Base-by-base conservation (phyloP, 805 yeast species). In the Metschnikowia gelsemii region DNA sequence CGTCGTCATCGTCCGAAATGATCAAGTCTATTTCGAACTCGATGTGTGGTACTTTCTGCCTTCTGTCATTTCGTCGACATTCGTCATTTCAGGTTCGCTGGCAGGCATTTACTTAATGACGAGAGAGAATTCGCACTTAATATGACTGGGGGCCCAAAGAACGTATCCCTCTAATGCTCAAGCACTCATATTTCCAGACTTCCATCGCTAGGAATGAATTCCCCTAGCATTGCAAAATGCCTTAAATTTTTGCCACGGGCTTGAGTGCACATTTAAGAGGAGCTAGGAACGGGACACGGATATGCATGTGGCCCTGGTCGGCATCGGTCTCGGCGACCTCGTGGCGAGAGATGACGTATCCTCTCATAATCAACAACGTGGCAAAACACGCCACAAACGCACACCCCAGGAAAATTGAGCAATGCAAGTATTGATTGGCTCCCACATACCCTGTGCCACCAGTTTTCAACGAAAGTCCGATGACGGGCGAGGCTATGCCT, bases 361-460 rank as follows among this genome's bases (percentile, higher is more conserved):
- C 83, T 55, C 87, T 66, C 40, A 79, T 51, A 2, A 76, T 24
- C 39, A 73, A 58, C 30, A 78, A 57, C 16, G 58, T 41, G 1
- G 68, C 21, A 1, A 77, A 70, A 8, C 79, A 73, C 8, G 62
- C 76, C 16, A 76, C 44, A 55, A 75, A 81, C 4, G 75, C 63
- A n/a, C 66, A 55, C 0, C 87, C 88, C 16, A 80, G 75, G 56
- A 81, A 82, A 1, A 81, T 67, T 0, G 82, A 68, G 7, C 84
- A 78, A 46, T 76, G 52, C 17, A 61, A 52, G 59, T 80, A 82
- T 50, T 74, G 79, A 7, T 63, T 58, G 5, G 80, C 74, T 29
- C 66, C 66, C 18, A 57, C 57, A 18, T 38, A 46, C 1, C 50
- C 54, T 3, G 34, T 32, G 17, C 52, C 47, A 8, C 59, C 58